Percentiles rank a stretch among this genome's conserved stretches.
phyloP scores from a whole-genome alignment of 2,329 filamentous ascomycete genomes.

The Penicillium sp. region DNA sequence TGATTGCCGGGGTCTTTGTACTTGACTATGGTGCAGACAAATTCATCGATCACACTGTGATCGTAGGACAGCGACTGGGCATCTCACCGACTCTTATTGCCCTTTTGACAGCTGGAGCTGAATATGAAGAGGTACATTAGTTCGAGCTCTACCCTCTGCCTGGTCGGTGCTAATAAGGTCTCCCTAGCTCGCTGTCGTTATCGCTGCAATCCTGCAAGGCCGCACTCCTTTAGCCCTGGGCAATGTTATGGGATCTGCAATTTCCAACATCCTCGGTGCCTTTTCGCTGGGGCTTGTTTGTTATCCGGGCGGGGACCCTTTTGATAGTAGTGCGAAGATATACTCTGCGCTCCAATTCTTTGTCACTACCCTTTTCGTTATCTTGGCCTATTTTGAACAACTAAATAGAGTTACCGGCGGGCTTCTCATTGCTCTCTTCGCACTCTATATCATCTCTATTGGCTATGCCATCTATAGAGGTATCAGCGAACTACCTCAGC shows the following conservation, averaged over 20 bases:
- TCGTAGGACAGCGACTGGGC: conserved; percentile 46
- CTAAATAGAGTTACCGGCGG: conserved; percentile 39
- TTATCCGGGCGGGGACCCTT: conserved; percentile 34
- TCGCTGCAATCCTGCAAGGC: conserved; percentile 48
- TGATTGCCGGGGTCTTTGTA: conserved; percentile 49
- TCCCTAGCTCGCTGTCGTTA: conserved; percentile 48
- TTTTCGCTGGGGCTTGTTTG: conserved; percentile 55
- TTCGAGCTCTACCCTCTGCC: not conserved
- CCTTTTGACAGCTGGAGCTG: conserved; percentile 53
- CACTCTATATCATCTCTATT: conserved; percentile 46
- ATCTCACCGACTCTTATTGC: conserved; percentile 51
- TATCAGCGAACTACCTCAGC: conserved; percentile 41
- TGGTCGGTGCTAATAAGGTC: not conserved
- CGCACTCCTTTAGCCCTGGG: conserved; percentile 52
- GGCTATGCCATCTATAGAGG: conserved; percentile 48
- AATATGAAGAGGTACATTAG: conserved; percentile 53
- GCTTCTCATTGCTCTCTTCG: conserved; percentile 45
- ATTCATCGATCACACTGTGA: conserved; percentile 53
- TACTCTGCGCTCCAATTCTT: conserved; percentile 47
- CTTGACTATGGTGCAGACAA: conserved; percentile 54
- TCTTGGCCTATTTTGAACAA: conserved; percentile 35
- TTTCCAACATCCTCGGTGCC: conserved; percentile 57
- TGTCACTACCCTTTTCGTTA: conserved; percentile 42
- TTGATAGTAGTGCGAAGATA: conserved; percentile 51
- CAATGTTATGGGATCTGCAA: conserved; percentile 55